Evolutionary conservation across 164 flowering plant species (phyloP).

Genomic region (Buxus sempervirens): DNA sequence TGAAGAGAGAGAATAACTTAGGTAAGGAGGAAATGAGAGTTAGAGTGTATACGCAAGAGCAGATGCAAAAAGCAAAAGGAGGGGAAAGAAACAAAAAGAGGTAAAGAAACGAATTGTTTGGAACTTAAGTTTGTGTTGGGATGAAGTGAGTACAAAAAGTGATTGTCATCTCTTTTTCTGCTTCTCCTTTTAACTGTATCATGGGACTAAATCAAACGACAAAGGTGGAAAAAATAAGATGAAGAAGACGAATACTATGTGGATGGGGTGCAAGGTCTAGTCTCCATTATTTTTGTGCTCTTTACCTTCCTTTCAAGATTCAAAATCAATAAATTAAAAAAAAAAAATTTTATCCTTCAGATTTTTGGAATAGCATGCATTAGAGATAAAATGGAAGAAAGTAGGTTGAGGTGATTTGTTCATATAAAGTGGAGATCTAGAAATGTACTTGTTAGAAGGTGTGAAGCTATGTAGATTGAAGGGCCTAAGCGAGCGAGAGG

Average conservation of each 20-base stretch:
- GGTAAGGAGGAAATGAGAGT: constrained; percentile 47
- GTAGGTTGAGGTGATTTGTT: too few species aligned
- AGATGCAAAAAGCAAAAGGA: constrained; percentile 40
- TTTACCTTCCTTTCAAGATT: too few species aligned
- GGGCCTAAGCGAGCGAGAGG: too few species aligned
- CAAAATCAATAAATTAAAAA: too few species aligned
- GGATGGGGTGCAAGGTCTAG: neutral
- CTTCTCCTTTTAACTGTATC: constrained; percentile 31
- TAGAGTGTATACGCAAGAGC: constrained; percentile 49
- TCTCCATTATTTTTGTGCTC: too few species aligned
- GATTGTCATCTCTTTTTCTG: constrained; percentile 21
- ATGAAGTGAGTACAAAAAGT: constrained; percentile 15
- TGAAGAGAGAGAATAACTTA: constrained; percentile 30
- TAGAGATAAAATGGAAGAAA: too few species aligned
- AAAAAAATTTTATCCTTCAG: too few species aligned
- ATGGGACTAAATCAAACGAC: constrained; percentile 36
- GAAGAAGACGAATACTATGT: neutral
- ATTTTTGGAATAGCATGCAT: too few species aligned
- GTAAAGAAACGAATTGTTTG: constrained; percentile 32
- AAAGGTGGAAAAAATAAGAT: constrained; percentile 9
- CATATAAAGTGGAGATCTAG: too few species aligned
- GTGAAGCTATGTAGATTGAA: too few species aligned
- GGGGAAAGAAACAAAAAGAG: constrained; percentile 18
- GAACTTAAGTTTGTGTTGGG: constrained; percentile 32
- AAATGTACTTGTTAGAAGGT: too few species aligned